Evolutionary conservation across 2,329 filamentous ascomycete genomes (phyloP).

Genomic region (Hymenoscyphus infarciens): DNA sequence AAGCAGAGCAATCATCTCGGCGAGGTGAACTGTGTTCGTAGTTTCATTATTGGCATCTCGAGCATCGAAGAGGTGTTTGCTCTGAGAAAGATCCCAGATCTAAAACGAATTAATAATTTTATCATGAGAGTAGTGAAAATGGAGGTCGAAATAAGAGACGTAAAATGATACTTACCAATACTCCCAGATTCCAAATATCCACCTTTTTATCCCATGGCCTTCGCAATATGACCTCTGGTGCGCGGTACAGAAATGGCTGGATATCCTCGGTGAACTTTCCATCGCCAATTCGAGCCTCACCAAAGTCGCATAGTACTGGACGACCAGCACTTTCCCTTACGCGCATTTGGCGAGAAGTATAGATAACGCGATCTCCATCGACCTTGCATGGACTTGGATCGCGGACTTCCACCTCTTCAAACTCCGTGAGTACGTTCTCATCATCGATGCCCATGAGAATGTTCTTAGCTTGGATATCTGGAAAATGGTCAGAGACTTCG

Average conservation of each 20-base stretch:
- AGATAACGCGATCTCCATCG: conserved; percentile 39
- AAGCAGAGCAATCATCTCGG: conserved; percentile 18
- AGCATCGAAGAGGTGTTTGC: conserved; percentile 41
- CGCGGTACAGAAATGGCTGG: not conserved
- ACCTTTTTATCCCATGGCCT: not conserved
- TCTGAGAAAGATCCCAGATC: conserved; percentile 47
- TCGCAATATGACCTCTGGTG: conserved; percentile 2
- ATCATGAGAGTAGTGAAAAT: not conserved
- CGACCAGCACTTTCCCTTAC: conserved; percentile 35
- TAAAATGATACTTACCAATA: conserved; percentile 8
- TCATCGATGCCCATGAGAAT: conserved; percentile 35
- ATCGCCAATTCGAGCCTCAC: conserved; percentile 41
- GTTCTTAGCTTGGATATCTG: conserved; percentile 34
- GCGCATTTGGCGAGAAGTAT: conserved; percentile 40
- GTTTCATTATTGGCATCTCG: conserved; percentile 13
- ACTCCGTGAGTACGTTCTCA: conserved; percentile 29
- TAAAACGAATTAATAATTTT: not conserved
- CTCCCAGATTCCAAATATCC: conserved; percentile 10
- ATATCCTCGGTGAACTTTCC: conserved; percentile 34
- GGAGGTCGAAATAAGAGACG: conserved; percentile 29
- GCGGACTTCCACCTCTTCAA: conserved; percentile 25
- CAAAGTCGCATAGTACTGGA: conserved; percentile 47
- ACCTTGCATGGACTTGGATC: conserved; percentile 41
- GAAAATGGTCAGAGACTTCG: too few relatives aligned
- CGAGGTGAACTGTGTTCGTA: conserved; percentile 18